Base-by-base conservation (phyloP, 1,284 basidiomycete species). In the Trichosporon sp. region DNA sequence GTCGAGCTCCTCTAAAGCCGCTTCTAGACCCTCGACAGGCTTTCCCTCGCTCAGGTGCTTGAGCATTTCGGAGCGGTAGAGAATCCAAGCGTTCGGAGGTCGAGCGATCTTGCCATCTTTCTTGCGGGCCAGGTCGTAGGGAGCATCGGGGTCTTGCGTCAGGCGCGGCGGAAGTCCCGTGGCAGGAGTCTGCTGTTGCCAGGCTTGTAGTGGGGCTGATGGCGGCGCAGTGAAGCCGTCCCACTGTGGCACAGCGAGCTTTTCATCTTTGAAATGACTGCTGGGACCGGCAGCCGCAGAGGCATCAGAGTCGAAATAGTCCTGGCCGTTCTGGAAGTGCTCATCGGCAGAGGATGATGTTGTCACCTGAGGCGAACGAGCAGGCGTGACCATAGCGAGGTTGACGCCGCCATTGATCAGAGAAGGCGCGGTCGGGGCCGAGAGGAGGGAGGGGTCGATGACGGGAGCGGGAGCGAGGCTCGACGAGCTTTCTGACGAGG, bases 21-120 rank as follows among this genome's bases (percentile, higher is more conserved):
- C 34, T 8, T 36, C 33, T 21, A 58, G 9, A 3, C 56, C 21
- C 23, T 33, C 49, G 14, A 54, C 27, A 4, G 13, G 32, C 32
- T 66, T 62, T 11, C 65, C 65, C 5, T 32, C 46, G 5, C 44
- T 56, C 16, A 67, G 52, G 49, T 59, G 61, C 11, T 46, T 32
- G 61, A 86, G 83, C 73, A 85, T 87, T 69, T 87, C 85, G 2
- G 88, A 87, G 46, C 92, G 87, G 76, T 92, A 96, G n/a, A 95
- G 72, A 66, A 96, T 95, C 91, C 91, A 95, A 0, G 92, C 88
- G 76, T 95, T 95, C 16, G 88, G 87, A 2, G 93, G 93, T 0
- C 92, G 85, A 29, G 66, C 63, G 4, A 60, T 56, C 33, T 67
- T 67, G 10, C 44, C 44, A 19, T 57, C 56, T 23, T 57, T 54